Base-by-base conservation (phyloP, 192 early-diverging fungal species). In the Umbelopsis sp. region DNA sequence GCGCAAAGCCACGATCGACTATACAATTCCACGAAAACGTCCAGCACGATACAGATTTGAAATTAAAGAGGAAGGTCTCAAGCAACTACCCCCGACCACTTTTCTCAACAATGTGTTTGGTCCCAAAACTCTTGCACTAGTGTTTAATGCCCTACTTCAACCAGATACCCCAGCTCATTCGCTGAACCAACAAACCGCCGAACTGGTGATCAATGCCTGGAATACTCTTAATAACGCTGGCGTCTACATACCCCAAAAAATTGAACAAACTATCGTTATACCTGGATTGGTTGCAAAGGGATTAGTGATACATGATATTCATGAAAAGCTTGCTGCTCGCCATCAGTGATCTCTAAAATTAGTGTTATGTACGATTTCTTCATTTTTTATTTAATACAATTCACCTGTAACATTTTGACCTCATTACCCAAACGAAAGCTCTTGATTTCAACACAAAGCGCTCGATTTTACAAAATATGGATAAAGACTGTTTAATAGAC, bases 231-330 rank as follows among this genome's bases (percentile, higher is more conserved):
- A 20, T 20, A 32, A 16, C 56, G 26, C 29, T 32, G 56, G 56
- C 26, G 56, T 62, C 31, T 62, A 62, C 56, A 62, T 62, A 62
- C 56, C 56, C 56, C 12, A 29, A 32, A 62, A 62, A 32, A 36
- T 62, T n/a, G 56, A 62, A 62, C 56, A 62, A 34, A 29, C 56
- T 16, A 62, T 62, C 34, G 31, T 62, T 20, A 32, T 32, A 34
- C 56, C 56, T 62, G 56, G 56, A 14, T 62, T 62, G 56, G 8
- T 62, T 34, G 56, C 31, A 31, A 62, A 32, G 7, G 56, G 56
- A 62, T 29, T 62, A 20, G 14, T 10, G 8, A 62, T 62, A 26
- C 56, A 62, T 17, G 56, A 62, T 62, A 62, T 62, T 31, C 29
- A 31, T 6, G 25, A 62, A 34, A 62, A 32, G 29, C 8, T 34